Evolutionary conservation across 805 yeast genomes (phyloP).

Genomic region (Candida broadrunensis): DNA sequence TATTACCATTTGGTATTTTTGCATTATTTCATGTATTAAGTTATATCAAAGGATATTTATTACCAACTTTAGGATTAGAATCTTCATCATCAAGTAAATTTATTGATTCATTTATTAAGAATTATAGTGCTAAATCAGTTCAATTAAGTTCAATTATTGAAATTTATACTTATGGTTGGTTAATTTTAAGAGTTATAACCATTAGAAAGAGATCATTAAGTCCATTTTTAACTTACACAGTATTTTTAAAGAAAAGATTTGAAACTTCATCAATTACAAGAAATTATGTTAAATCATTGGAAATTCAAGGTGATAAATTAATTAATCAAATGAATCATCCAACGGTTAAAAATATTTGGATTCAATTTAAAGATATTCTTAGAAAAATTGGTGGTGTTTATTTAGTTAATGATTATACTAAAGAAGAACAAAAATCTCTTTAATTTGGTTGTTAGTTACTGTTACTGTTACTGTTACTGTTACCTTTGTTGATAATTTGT

Average conservation of each 20-base stretch:
- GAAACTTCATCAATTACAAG: constrained; percentile 75
- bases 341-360: constrained; percentile 35
- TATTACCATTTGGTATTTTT: constrained; percentile 72
- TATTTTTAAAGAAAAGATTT: constrained; percentile 73
- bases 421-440: constrained; percentile 20
- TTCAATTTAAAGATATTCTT: constrained; percentile 27
- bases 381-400: constrained; percentile 24
- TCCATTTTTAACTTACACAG: constrained; percentile 48
- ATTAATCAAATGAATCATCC: constrained; percentile 28
- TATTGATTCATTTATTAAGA: constrained; percentile 32
- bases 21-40: constrained; percentile 80
- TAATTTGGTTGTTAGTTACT: background rate
- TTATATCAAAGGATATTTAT: constrained; percentile 59
- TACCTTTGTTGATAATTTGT: background rate
- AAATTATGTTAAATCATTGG: constrained; percentile 63
- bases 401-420: constrained; percentile 34
- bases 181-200: constrained; percentile 51
- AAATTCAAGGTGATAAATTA: constrained; percentile 44
- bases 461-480: background rate
- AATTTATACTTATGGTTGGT: constrained; percentile 41
- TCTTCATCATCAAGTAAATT: constrained; percentile 32
- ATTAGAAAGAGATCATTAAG: constrained; percentile 64
- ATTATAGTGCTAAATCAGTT: constrained; percentile 35
- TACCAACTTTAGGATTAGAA: constrained; percentile 56
- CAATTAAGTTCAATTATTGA: constrained; percentile 39